Percentiles rank a stretch among this genome's conserved stretches.
phyloP scores from a whole-genome alignment of 2,329 filamentous ascomycete species.

The Blastomyces percursus region DNA sequence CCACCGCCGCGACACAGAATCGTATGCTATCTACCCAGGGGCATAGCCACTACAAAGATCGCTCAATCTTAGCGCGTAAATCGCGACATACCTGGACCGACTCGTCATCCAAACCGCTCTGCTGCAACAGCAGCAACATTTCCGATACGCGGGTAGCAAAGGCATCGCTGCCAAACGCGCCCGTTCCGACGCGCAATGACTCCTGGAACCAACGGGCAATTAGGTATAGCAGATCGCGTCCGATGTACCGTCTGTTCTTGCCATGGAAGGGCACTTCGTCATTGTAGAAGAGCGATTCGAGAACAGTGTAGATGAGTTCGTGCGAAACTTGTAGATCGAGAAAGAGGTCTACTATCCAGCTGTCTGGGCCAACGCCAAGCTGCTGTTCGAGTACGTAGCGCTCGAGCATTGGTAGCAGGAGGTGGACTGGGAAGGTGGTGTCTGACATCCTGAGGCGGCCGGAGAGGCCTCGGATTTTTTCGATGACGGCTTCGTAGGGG shows the following conservation, averaged over 20 bases:
- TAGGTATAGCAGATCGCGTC: slow-evolving; percentile 52
- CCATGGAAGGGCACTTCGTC: slow-evolving; percentile 55
- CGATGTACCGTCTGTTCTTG: slow-evolving; percentile 45
- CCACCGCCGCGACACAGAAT: background rate
- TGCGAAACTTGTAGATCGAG: slow-evolving; percentile 51
- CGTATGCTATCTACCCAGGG: background rate
- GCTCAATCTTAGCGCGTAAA: slow-evolving; percentile 30
- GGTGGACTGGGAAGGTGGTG: slow-evolving; percentile 44
- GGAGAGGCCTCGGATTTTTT: slow-evolving; percentile 48
- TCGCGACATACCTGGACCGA: slow-evolving; percentile 32
- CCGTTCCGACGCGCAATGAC: slow-evolving; percentile 43
- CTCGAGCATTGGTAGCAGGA: slow-evolving; percentile 46
- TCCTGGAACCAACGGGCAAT: slow-evolving; percentile 51
- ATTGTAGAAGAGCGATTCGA: slow-evolving; percentile 58
- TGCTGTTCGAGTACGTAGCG: slow-evolving; percentile 43
- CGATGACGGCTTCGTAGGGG: slow-evolving; percentile 40
- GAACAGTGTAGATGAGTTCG: slow-evolving; percentile 50
- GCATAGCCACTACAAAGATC: slow-evolving; percentile 8
- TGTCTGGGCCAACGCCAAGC: slow-evolving; percentile 37
- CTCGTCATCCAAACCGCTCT: slow-evolving; percentile 30
- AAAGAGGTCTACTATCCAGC: slow-evolving; percentile 56
- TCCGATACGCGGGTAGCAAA: slow-evolving; percentile 42
- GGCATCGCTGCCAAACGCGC: slow-evolving; percentile 50
- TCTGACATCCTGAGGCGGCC: slow-evolving; percentile 46
- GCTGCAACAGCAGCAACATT: slow-evolving; percentile 36